Evolutionary conservation across 75 land plant species (phyloP), one percentile per base, ranked within the genome.

Genomic region (Pinus albicaulis): DNA sequence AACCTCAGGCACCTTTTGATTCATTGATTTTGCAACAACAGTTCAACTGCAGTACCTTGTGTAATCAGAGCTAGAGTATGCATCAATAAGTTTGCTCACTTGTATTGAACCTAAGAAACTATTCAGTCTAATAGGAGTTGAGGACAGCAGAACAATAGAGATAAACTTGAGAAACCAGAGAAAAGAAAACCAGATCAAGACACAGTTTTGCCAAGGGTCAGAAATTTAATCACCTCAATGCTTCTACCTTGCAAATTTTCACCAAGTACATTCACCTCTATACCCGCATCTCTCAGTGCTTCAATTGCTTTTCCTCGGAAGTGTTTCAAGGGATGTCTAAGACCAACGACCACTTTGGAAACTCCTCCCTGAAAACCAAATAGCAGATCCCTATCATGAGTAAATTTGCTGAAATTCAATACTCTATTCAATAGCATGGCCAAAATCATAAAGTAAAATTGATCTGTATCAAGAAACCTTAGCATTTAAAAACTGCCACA

Each of bases 281-380:
- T 55, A 48, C 31, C 52, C 14, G 74, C 14, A 8, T 72, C 74
- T 26, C 74, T 72, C 25, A 72, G 57, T 25, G 74, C 74, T 55
- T 72, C 55, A 34, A 72, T 72, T 72, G 57, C 74, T 34, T 72
- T 72, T 72, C 74, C 74, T 23, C 74, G 19, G 20, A 72, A 72
- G 52, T 72, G 74, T 16, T 72, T 72, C 19, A 72, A 72, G 19
- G 74, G 74, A 55, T 72, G 74, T 72, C 74, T 24, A 55, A 72
- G 74, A 4, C 74, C 74, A 52, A 72, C 24, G 25, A 72, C 74
- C 15, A 55, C 74, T 26, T 55, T 23, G 0, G 74, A 52, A 52
- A 72, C 57, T 52, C 74, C 74, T 44, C 48, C 48, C 48, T 44
- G 48, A 68, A 68, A 68, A 68, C n/a, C 52, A 68, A 38, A 15